Percentiles rank a stretch among this genome's conserved stretches.
Evolutionary conservation across 2,329 filamentous ascomycete genomes (phyloP).

Genomic region (Aspergillus phoenicis): DNA sequence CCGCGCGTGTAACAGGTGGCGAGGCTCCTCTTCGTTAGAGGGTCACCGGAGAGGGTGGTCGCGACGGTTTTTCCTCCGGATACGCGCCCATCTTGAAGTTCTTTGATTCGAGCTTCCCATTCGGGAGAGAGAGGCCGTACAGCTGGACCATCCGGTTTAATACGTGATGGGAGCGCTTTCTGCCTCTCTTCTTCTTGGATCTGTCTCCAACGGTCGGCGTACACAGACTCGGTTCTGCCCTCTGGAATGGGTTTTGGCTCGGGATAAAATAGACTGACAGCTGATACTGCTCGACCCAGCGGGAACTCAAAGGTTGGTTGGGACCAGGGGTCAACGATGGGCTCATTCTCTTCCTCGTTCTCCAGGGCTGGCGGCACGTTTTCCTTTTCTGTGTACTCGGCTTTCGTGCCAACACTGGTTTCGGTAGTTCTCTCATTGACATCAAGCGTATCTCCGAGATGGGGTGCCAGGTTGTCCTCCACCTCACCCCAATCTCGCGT

Average conservation of each 20-base stretch:
- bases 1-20: slow-evolving; percentile 38
- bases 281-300: slow-evolving; percentile 33
- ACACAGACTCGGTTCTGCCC: slow-evolving; percentile 34
- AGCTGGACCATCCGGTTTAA: slow-evolving; percentile 32
- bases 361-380: slow-evolving; percentile 16
- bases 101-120: slow-evolving; percentile 40
- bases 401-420: background rate
- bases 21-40: slow-evolving; percentile 40
- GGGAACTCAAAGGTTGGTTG: slow-evolving; percentile 20
- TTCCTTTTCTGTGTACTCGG: slow-evolving; percentile 15
- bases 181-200: slow-evolving; percentile 29
- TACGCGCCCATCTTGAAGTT: slow-evolving; percentile 28
- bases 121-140: slow-evolving; percentile 38
- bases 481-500: background rate
- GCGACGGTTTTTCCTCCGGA: slow-evolving; percentile 32
- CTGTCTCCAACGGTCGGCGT: slow-evolving; percentile 30
- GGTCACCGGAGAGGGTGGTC: slow-evolving; percentile 38
- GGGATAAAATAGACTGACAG: slow-evolving; percentile 32
- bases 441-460: slow-evolving; percentile 7
- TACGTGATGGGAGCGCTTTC: slow-evolving; percentile 24
- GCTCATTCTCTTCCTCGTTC: slow-evolving; percentile 13
- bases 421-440: background rate
- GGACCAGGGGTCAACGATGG: slow-evolving; percentile 26
- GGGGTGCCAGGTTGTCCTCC: slow-evolving; percentile 15
- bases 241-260: slow-evolving; percentile 25